These are phyloP conservation scores for Fomes fomentarius DNA, from an alignment of 1,284 basidiomycete genomes.

Conservation along the genomic window DNA sequence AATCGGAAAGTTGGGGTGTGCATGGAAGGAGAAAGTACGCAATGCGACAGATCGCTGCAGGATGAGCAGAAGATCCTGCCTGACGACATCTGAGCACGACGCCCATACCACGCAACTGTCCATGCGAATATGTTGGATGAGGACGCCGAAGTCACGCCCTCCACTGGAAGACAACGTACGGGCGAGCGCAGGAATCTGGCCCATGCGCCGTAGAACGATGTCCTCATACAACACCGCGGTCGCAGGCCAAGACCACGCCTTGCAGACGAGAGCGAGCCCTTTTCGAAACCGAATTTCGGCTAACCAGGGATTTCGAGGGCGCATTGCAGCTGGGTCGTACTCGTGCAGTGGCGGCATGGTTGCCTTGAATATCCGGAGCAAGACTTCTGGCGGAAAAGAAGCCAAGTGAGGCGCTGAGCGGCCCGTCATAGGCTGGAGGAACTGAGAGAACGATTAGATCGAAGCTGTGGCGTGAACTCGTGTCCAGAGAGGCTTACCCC, in stretches of 20 bases:
- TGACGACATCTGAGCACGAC: conserved; percentile 8
- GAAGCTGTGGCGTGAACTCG: no score
- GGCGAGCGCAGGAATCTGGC: conserved; percentile 16
- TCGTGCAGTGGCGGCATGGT: conserved; percentile 4
- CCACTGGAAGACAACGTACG: conserved; percentile 1
- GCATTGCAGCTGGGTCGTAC: conserved; percentile 10
- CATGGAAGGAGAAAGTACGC: conserved; percentile 9
- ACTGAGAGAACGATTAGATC: background rate
- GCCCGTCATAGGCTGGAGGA: background rate
- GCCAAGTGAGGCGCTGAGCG: background rate
- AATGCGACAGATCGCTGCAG: conserved; percentile 8
- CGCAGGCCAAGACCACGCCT: conserved; percentile 10
- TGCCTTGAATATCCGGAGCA: conserved; percentile 12
- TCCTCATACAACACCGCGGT: conserved; percentile 17
- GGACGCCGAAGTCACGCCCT: background rate
- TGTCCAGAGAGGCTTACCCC: background rate
- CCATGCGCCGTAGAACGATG: conserved; percentile 17
- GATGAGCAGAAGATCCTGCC: conserved; percentile 6
- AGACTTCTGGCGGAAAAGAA: conserved; percentile 9
- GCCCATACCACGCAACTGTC: conserved; percentile 13
- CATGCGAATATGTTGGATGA: conserved; percentile 12
- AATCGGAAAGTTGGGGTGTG: conserved; percentile 6
- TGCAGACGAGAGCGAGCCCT: conserved; percentile 14
- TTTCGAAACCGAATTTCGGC: conserved; percentile 16
- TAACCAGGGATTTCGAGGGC: conserved; percentile 6